These are phyloP conservation scores for Backusella morwellensis DNA, from an alignment of 192 early-diverging fungal genomes.

Conservation along the genomic window DNA sequence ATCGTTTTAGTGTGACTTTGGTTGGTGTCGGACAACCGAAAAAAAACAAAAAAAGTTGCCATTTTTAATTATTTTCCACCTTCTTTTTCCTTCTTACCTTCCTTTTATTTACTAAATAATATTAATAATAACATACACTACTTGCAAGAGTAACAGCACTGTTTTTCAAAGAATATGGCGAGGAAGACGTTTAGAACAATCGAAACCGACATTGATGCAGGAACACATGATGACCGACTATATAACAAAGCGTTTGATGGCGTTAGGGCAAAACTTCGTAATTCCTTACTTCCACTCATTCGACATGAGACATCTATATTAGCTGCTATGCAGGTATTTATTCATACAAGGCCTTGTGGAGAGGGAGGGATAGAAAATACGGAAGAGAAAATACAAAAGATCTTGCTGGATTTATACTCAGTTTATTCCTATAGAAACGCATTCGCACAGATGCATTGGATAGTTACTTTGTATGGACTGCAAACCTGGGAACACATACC, in stretches of 20 bases:
- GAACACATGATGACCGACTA: slow-evolving; percentile 47
- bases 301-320: slow-evolving; percentile 47
- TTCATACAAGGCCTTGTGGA: neutral
- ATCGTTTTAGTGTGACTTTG: slow-evolving; percentile 1
- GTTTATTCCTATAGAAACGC: slow-evolving; percentile 29
- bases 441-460: slow-evolving; percentile 54
- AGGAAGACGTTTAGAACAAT: slow-evolving; percentile 30
- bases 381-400: neutral
- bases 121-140: neutral
- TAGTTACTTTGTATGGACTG: slow-evolving; percentile 63
- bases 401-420: neutral
- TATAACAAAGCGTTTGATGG: slow-evolving; percentile 51
- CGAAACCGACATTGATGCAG: slow-evolving; percentile 46
- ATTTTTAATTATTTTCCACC: neutral
- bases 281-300: slow-evolving; percentile 42
- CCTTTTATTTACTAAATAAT: neutral
- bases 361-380: neutral
- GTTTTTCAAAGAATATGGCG: neutral
- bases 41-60: neutral
- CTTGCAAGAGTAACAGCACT: neutral
- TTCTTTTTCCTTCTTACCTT: neutral
- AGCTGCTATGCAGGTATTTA: slow-evolving; percentile 49
- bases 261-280: slow-evolving; percentile 40
- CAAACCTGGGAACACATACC: slow-evolving; percentile 82
- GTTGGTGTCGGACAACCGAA: neutral